Conservation (phyloP, 257 asterid genomes). For the Voacanga thouarsii region DNA sequence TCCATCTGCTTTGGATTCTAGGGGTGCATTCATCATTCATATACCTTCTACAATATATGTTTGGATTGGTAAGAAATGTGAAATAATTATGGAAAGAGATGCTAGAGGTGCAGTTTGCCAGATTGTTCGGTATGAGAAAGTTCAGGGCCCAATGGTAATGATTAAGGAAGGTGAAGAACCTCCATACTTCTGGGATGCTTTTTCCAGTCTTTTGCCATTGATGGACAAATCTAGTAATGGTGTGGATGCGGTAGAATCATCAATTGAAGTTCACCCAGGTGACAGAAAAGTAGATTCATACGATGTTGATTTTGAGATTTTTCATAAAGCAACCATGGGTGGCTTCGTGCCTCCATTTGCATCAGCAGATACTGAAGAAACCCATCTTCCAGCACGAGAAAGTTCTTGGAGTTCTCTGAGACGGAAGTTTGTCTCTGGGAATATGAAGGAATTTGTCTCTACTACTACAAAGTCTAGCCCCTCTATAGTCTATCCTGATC, state of each 20-base stretch:
- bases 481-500: conserved; percentile 42
- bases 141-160: conserved; percentile 37
- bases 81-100: conserved; percentile 42
- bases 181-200: conserved; percentile 45
- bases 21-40: conserved; percentile 49
- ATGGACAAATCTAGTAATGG: conserved; percentile 33
- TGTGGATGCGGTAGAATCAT: conserved; percentile 24
- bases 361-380: conserved; percentile 40
- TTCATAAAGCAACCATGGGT: conserved; percentile 42
- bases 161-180: conserved; percentile 44
- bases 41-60: conserved; percentile 42
- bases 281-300: conserved; percentile 34
- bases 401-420: conserved; percentile 45
- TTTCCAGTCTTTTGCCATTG: conserved; percentile 41
- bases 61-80: conserved; percentile 50
- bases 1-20: conserved; percentile 43
- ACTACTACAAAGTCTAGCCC: conserved; percentile 27
- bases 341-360: conserved; percentile 47
- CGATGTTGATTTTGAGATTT: conserved; percentile 41
- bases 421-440: conserved; percentile 35
- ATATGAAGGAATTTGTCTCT: conserved; percentile 42
- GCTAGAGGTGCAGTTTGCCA: conserved; percentile 52
- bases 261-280: conserved; percentile 24
- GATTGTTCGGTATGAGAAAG: conserved; percentile 52
- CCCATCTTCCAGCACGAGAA: conserved; percentile 40